Percentiles rank a stretch among this genome's conserved stretches.
Evolutionary conservation across 345 rosid species (phyloP).

Genomic region (Gossypium thurberi): DNA sequence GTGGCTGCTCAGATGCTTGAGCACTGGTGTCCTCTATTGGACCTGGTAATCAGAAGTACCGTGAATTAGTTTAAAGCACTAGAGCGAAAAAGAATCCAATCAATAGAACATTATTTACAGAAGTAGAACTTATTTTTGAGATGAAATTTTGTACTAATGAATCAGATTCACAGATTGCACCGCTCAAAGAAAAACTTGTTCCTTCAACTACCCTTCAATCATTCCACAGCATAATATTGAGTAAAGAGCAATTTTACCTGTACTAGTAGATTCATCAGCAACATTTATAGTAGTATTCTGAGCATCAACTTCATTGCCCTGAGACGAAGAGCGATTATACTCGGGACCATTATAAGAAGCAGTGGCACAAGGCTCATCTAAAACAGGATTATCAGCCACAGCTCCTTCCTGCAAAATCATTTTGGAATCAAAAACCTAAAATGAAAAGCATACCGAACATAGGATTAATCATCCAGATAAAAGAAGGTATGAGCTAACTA

Average conservation of each 20-base stretch:
- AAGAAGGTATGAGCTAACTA: constrained; percentile 8
- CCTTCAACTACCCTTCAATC: not conserved
- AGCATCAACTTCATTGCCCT: constrained; percentile 23
- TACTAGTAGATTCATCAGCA: constrained; percentile 11
- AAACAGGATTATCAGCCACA: constrained; percentile 21
- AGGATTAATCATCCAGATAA: not conserved
- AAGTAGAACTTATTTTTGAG: not conserved
- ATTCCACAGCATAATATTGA: not conserved
- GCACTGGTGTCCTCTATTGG: constrained; percentile 20
- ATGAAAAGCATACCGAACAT: not conserved
- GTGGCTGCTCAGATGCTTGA: constrained; percentile 36
- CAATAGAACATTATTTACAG: not conserved
- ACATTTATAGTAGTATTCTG: not conserved
- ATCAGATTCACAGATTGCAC: not conserved
- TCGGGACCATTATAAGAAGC: constrained; percentile 7
- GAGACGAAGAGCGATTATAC: not conserved
- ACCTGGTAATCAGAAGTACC: constrained; percentile 28
- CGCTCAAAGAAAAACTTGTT: not conserved
- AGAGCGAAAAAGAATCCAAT: not conserved
- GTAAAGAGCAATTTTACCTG: constrained; percentile 19
- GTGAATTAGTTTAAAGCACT: constrained; percentile 9
- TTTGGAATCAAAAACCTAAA: constrained; percentile 25
- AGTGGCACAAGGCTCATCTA: constrained; percentile 22
- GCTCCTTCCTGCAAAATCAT: constrained; percentile 13
- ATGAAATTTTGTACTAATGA: not conserved